A percentile compares a stretch with the other conserved stretches of the same genome.
These are phyloP conservation scores for Oryza meyeriana DNA, from an alignment of 176 grass and related monocot genomes.

Conservation along the genomic window DNA sequence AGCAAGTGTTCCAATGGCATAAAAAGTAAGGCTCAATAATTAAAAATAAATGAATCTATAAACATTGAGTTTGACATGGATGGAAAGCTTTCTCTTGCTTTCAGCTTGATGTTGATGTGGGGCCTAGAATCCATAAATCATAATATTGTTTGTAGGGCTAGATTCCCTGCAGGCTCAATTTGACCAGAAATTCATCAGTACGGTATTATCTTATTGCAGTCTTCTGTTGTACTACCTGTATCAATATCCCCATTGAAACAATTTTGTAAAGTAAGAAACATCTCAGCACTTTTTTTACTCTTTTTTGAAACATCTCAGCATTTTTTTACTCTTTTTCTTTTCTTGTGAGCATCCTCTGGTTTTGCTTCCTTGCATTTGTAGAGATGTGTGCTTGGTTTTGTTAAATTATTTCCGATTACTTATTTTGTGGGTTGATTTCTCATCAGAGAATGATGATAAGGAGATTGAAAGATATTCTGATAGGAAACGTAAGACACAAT, in stretches of 20 bases:
- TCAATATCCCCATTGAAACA: background rate
- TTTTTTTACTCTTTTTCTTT: too few relatives aligned
- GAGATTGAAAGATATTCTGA: slow-evolving; percentile 63
- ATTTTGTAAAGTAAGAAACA: background rate
- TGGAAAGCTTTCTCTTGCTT: background rate
- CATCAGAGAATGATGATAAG: slow-evolving; percentile 47
- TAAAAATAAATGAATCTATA: background rate
- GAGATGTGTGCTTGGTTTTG: background rate
- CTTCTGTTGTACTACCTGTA: background rate
- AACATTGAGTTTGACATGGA: background rate
- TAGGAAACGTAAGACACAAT: slow-evolving; percentile 31
- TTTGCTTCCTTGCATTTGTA: background rate
- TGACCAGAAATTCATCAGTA: background rate
- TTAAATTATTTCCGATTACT: background rate
- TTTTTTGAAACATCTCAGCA: background rate
- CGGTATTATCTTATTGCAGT: background rate
- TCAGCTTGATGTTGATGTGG: background rate
- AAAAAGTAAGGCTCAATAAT: background rate
- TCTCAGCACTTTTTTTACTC: too few relatives aligned
- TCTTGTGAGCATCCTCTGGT: background rate
- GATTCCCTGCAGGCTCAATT: background rate
- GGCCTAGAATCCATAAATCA: background rate
- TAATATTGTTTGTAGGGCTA: background rate
- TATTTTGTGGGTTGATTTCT: slow-evolving; percentile 1
- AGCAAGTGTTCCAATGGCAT: background rate